A percentile compares a stretch with the other conserved stretches of the same genome.
Evolutionary conservation across 202 grass and related monocot species (phyloP).

Genomic region (Setaria viridis): DNA sequence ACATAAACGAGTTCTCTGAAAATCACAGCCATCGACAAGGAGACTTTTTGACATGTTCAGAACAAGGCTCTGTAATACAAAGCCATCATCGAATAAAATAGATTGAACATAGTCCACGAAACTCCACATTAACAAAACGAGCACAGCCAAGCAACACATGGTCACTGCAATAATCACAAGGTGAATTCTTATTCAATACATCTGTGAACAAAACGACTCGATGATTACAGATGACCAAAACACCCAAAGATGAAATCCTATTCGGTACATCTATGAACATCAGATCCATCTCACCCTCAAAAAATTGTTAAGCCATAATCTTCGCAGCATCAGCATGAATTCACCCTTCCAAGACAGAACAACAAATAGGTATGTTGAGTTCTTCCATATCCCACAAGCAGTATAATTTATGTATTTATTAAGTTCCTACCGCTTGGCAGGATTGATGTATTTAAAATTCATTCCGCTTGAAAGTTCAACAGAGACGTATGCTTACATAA

Average conservation of each 20-base stretch:
- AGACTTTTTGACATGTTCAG: background rate
- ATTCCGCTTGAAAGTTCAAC: background rate
- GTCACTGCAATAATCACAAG: background rate
- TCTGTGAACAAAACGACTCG: no score
- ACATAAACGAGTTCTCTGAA: background rate
- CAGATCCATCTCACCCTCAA: background rate
- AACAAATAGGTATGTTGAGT: background rate
- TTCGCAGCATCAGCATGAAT: background rate
- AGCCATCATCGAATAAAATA: background rate
- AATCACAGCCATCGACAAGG: background rate
- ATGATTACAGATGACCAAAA: background rate
- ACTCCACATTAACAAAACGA: background rate
- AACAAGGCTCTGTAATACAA: background rate
- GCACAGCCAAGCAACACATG: background rate
- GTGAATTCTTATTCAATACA: background rate
- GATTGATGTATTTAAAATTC: constrained; percentile 17
- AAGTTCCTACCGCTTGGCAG: background rate
- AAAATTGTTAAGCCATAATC: background rate
- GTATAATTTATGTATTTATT: background rate
- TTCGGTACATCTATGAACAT: background rate
- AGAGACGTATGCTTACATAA: background rate
- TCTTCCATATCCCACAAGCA: background rate
- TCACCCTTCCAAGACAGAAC: background rate
- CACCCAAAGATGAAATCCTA: background rate
- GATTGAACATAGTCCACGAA: background rate